phyloP scores from a whole-genome alignment of 208 protist genomes.

The Trypanosoma theileri region DNA sequence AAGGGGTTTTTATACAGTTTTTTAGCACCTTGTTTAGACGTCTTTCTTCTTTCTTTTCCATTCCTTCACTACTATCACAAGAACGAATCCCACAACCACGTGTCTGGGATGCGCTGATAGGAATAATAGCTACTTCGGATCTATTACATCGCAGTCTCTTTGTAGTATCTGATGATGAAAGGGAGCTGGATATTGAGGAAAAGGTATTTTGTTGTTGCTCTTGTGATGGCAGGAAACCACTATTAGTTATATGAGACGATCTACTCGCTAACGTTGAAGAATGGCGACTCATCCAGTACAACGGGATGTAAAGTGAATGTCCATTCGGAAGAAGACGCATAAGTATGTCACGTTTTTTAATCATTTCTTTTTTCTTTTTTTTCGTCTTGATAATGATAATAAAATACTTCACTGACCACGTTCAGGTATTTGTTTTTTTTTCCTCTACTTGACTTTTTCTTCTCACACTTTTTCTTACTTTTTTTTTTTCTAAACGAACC shows the following conservation, averaged over 20 bases:
- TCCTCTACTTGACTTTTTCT: no score
- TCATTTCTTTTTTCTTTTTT: neutral
- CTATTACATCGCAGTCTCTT: constrained; percentile 1
- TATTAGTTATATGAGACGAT: neutral
- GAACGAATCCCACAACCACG: constrained; percentile 1
- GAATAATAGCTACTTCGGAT: constrained; percentile 8
- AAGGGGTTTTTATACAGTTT: constrained; percentile 16
- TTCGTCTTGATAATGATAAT: no score
- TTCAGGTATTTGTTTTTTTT: no score
- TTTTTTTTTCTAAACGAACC: neutral
- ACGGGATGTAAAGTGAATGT: neutral
- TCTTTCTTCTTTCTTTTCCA: constrained; percentile 2
- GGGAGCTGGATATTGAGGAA: constrained; percentile 3
- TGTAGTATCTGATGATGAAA: neutral
- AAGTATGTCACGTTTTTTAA: neutral
- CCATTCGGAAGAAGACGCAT: constrained; percentile 3
- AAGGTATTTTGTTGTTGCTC: constrained; percentile 2
- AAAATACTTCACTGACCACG: no score
- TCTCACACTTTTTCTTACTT: neutral
- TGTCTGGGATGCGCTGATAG: constrained; percentile 9
- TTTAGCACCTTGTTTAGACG: constrained; percentile 3
- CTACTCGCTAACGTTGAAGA: constrained; percentile 16
- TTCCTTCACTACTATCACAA: constrained; percentile 2
- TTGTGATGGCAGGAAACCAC: constrained; percentile 5
- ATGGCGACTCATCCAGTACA: constrained; percentile 3